These are phyloP conservation scores for Dendrostoma leiphaemia DNA, from an alignment of 2,329 filamentous ascomycete genomes.

Conservation along the genomic window DNA sequence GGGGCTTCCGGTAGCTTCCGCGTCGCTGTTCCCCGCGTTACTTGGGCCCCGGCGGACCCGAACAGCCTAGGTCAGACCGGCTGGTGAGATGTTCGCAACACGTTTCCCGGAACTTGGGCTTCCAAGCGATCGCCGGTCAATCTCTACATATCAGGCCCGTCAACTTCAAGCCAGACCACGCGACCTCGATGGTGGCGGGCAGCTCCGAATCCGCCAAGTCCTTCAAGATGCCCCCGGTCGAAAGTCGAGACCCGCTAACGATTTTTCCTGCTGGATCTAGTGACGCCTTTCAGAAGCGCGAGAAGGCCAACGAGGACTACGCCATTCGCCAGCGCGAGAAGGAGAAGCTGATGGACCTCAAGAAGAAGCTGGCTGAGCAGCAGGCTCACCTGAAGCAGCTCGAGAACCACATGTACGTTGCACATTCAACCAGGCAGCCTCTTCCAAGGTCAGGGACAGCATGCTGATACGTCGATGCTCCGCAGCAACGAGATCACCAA, in stretches of 20 bases:
- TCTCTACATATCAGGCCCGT: too few species aligned
- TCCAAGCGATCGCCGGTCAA: too few species aligned
- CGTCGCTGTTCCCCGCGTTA: too few species aligned
- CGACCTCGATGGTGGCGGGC: too few species aligned
- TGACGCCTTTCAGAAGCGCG: conserved; percentile 89
- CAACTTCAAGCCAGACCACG: too few species aligned
- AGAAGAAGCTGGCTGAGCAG: conserved; percentile 72
- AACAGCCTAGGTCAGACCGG: background rate
- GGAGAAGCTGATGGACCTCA: conserved; percentile 81
- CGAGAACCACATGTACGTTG: conserved; percentile 81
- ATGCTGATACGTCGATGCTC: too few species aligned
- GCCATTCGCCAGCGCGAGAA: conserved; percentile 85
- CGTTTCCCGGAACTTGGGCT: too few species aligned
- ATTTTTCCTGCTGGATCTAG: conserved; percentile 41
- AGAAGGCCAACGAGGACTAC: conserved; percentile 80
- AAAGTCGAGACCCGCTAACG: background rate
- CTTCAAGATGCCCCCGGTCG: too few species aligned
- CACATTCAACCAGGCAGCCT: conserved; percentile 1
- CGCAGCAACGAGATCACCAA: conserved; percentile 76
- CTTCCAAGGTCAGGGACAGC: conserved; percentile 4
- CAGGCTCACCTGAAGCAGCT: conserved; percentile 81
- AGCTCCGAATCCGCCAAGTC: too few species aligned
- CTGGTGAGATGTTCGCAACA: background rate
- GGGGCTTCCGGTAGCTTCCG: background rate
- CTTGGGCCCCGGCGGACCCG: too few species aligned